A percentile compares a stretch with the other conserved stretches of the same genome.
Evolutionary conservation across 345 rosid genomes (phyloP).

Genomic region (Eucalyptus pumila): DNA sequence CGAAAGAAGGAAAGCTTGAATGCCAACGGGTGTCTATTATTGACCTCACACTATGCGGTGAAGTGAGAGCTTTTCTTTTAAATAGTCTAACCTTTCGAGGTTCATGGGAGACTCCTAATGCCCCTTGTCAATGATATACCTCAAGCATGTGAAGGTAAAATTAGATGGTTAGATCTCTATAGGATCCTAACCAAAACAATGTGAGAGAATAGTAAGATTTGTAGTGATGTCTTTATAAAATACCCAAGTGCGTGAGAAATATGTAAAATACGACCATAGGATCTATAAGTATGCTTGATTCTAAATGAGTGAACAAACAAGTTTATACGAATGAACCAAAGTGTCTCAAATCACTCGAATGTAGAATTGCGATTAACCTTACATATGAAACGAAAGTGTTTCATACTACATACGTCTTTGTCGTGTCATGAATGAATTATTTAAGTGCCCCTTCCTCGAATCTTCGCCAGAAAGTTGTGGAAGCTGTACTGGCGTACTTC

Average conservation of each 20-base stretch:
- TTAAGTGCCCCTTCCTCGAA: not conserved
- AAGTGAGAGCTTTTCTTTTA: not conserved
- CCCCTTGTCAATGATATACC: not conserved
- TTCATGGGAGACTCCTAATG: not conserved
- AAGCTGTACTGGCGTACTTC: not conserved
- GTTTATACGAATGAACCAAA: not conserved
- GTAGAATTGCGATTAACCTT: not conserved
- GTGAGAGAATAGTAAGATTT: not conserved
- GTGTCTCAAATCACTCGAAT: too few relatives aligned
- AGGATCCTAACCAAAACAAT: not conserved
- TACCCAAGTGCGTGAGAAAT: not conserved
- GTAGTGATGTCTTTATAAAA: not conserved
- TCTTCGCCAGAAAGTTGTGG: not conserved
- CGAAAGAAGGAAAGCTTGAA: not conserved
- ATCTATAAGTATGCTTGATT: not conserved
- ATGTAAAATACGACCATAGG: not conserved
- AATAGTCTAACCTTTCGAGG: not conserved
- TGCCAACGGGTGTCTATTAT: not conserved
- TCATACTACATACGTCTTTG: not conserved
- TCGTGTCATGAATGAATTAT: not conserved
- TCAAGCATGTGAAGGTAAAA: not conserved
- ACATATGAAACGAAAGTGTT: not conserved
- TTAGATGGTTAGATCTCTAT: not conserved
- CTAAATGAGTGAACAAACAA: not conserved
- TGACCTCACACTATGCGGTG: not conserved